These are phyloP conservation scores for Plasmodium reichenowi DNA, from an alignment of 169 alveolate species.

Conservation along the genomic window DNA sequence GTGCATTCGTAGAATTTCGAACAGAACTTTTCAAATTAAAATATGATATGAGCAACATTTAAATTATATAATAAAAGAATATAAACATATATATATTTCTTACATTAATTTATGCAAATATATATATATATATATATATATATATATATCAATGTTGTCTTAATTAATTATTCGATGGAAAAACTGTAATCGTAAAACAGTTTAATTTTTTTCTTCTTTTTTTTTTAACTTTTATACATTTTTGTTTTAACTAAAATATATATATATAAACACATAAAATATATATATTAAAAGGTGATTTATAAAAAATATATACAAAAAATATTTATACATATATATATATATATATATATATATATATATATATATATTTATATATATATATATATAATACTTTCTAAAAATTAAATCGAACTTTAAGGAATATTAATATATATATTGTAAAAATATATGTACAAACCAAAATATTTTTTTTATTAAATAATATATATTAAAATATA, in stretches of 20 bases:
- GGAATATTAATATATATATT: neutral
- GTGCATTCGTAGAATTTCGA: conserved; percentile 88
- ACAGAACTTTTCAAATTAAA: conserved; percentile 86
- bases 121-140: neutral
- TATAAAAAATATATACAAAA: too few species aligned
- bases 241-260: neutral
- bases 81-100: neutral
- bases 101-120: too few species aligned
- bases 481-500: too few species aligned
- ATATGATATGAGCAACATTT: conserved; percentile 77
- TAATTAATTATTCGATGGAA: too few species aligned
- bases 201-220: too few species aligned
- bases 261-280: neutral
- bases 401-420: neutral
- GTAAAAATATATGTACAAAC: too few species aligned
- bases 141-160: neutral
- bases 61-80: conserved; percentile 5
- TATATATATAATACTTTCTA: neutral
- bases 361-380: neutral
- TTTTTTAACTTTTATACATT: too few species aligned
- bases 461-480: too few species aligned
- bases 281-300: too few species aligned
- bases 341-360: neutral
- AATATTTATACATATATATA: neutral
- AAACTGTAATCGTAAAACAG: too few species aligned